A percentile compares a stretch with the other conserved stretches of the same genome.
phyloP scores from a whole-genome alignment of 495 filamentous ascomycete genomes.

The Letharia columbiana region DNA sequence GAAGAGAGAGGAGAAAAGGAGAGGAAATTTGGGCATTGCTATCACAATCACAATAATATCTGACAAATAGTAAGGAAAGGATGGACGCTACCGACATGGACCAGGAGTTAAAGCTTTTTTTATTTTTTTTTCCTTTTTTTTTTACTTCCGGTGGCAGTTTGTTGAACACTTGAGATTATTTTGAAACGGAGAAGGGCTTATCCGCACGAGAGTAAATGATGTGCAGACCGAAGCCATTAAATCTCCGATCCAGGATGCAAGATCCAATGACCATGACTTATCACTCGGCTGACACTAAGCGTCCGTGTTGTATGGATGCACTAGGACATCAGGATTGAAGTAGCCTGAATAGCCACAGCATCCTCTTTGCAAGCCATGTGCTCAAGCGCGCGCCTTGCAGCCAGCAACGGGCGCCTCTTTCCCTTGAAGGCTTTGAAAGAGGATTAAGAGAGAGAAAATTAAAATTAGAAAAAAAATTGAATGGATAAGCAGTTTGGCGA shows the following conservation, averaged over 20 bases:
- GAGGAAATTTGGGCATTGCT: background rate
- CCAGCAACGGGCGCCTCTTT: background rate
- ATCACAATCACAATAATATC: background rate
- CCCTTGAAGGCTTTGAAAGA: too few relatives aligned
- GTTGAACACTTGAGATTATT: background rate
- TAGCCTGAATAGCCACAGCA: background rate
- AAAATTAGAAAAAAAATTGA: too few relatives aligned
- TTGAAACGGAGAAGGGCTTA: slow-evolving; percentile 2
- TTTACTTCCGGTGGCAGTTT: too few relatives aligned
- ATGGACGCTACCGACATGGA: slow-evolving; percentile 2
- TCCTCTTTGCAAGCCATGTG: background rate
- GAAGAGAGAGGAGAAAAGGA: background rate
- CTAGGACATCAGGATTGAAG: background rate
- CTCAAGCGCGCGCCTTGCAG: background rate
- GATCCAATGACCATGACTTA: background rate
- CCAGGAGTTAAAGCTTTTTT: slow-evolving; percentile 1
- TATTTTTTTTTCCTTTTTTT: too few relatives aligned
- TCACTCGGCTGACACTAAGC: background rate
- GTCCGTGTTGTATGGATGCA: background rate
- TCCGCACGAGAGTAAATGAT: slow-evolving; percentile 2
- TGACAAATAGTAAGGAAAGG: background rate
- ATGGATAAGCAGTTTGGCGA: too few relatives aligned
- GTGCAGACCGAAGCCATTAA: background rate
- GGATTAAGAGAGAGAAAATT: too few relatives aligned
- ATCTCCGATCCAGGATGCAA: background rate